Evolutionary conservation across 2,329 filamentous ascomycete species (phyloP), one percentile per base, ranked within the genome.

Genomic region (Malbranchea zuffiana): DNA sequence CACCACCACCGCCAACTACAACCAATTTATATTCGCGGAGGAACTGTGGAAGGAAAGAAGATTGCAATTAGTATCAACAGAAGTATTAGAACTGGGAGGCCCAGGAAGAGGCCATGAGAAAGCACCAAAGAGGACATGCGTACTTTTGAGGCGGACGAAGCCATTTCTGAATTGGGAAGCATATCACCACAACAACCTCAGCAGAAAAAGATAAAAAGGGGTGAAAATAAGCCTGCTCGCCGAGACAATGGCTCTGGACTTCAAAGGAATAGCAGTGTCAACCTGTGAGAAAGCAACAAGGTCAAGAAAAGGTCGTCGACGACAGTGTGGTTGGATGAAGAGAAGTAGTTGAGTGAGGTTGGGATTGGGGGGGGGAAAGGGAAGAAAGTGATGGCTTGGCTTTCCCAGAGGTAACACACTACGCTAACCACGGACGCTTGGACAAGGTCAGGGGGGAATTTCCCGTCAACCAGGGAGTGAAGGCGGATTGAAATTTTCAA

Each of bases 1-100:
- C 90, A 63, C 90, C 90, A 73, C 90, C 90, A 55, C 92, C 90
- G 53, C 90, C 90, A 49, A 98, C 87, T 45, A 96, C 90, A 44
- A 98, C 90, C 67, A 94, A 68, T 68, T 93, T 93, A 67, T 94
- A 93, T 68, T 90, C 83, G 75, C 83, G 73, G 60, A 88, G 68
- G 59, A 87, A 88, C 81, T 88, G 47, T 31, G 21, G 34, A 32
- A 16, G 31, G 31, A 29, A 32, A 41, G 41, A 32, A 32, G 6
- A 19, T 20, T 28, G 18, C 11, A 10, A 19, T 37, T 21, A 34
- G 36, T 12, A 15, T n/a, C 8, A 21, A 20, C 23, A 7, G 25
- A n/a, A n/a, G n/a, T n/a, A n/a, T n/a, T n/a, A n/a, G n/a, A n/a
- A n/a, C n/a, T n/a, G n/a, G n/a, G n/a, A n/a, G n/a, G n/a, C n/a